phyloP scores from a whole-genome alignment of 2,329 filamentous ascomycete genomes.

The Neophaeococcomyces aloes region DNA sequence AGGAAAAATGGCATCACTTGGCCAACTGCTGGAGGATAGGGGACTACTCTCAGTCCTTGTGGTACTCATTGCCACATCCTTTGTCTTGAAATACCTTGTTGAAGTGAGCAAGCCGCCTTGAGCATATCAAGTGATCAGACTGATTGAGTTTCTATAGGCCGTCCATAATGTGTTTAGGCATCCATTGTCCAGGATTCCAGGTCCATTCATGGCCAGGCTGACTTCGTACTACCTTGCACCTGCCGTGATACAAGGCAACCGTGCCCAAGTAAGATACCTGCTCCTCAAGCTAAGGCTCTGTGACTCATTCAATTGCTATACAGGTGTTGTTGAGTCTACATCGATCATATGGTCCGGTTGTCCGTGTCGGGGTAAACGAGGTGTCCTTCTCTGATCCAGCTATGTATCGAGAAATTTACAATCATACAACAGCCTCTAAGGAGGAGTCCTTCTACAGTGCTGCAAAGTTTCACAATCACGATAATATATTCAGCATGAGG shows the following conservation, averaged over 20 bases:
- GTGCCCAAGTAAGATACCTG: slow-evolving; percentile 9
- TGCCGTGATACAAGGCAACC: slow-evolving; percentile 4
- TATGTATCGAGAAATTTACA: slow-evolving; percentile 15
- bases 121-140: too few relatives aligned
- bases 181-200: slow-evolving; percentile 7
- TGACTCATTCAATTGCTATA: not conserved
- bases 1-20: too few relatives aligned
- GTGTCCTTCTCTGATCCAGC: slow-evolving; percentile 32
- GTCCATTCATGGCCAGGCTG: slow-evolving; percentile 10
- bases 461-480: slow-evolving; percentile 1
- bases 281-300: not conserved
- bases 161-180: slow-evolving; percentile 11
- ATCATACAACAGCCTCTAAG: slow-evolving; percentile 5
- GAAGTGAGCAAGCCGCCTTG: too few relatives aligned
- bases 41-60: too few relatives aligned
- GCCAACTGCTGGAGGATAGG: too few relatives aligned
- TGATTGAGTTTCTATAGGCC: not conserved
- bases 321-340: slow-evolving; percentile 22
- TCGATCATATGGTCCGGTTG: slow-evolving; percentile 29
- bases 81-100: too few relatives aligned
- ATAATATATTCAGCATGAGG: slow-evolving; percentile 8
- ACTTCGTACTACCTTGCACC: slow-evolving; percentile 3
- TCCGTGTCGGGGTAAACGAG: slow-evolving; percentile 34
- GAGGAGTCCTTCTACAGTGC: slow-evolving; percentile 6
- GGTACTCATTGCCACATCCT: too few relatives aligned